Conservation (phyloP, 148 eudicot genomes). For the Cornus controversa region DNA sequence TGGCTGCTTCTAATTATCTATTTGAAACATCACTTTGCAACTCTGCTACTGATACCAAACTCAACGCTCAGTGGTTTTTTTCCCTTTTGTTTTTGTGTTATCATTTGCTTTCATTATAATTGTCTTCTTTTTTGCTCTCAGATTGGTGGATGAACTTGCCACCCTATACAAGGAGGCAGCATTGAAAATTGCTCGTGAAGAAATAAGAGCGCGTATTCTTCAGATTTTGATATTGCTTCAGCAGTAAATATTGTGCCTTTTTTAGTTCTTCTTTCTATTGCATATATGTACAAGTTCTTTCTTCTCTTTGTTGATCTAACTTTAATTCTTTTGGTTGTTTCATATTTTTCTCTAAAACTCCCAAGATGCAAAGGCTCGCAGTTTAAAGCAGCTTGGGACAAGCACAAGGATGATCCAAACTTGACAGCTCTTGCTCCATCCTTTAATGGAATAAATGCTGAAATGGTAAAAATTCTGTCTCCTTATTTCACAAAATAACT, state of each 20-base stretch:
- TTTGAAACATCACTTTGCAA: neutral
- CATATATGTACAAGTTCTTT: neutral
- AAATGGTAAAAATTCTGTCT: conserved; percentile 22
- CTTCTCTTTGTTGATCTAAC: conserved; percentile 1
- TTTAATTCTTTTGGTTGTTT: neutral
- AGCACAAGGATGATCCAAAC: conserved; percentile 81
- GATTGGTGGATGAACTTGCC: conserved; percentile 81
- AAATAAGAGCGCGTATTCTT: conserved; percentile 55
- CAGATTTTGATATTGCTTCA: conserved; percentile 63
- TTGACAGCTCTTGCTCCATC: conserved; percentile 48
- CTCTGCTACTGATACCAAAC: neutral
- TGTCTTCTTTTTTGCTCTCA: conserved; percentile 23
- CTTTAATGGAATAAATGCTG: conserved; percentile 25
- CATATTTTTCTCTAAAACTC: conserved; percentile 12
- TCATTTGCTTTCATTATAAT: neutral
- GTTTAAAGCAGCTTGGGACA: conserved; percentile 70
- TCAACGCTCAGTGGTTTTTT: neutral
- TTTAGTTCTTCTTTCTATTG: neutral
- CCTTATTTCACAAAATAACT: neutral
- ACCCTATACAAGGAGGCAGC: conserved; percentile 76
- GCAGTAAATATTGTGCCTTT: conserved; percentile 45
- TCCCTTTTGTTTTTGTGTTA: neutral
- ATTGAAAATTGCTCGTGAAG: conserved; percentile 62
- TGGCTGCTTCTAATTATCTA: neutral
- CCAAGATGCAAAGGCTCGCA: conserved; percentile 68